Conservation (phyloP, 768 basidiomycete species). For the Rhodotorula toruloides region DNA sequence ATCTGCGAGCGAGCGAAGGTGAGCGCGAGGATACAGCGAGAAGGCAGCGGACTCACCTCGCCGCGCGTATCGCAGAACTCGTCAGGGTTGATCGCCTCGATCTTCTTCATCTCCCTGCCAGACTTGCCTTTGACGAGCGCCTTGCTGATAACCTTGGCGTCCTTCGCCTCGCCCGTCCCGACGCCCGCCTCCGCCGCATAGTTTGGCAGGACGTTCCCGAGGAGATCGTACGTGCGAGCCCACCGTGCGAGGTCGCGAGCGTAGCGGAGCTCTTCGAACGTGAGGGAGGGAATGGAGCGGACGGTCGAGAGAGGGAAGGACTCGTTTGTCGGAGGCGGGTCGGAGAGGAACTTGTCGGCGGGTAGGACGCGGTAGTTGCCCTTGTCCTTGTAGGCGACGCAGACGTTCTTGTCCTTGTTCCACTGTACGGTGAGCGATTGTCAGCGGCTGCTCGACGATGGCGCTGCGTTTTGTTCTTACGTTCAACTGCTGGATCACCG, state of each 20-base stretch:
- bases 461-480: neutral
- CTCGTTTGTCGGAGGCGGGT: neutral
- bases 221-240: slow-evolving; percentile 7
- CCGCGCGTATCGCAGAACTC: slow-evolving; percentile 10
- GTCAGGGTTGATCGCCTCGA: neutral
- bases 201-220: neutral
- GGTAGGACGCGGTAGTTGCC: slow-evolving; percentile 15
- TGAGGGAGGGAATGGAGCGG: neutral
- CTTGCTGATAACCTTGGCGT: neutral
- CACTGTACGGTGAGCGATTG: neutral
- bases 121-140: neutral
- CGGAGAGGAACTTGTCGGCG: neutral
- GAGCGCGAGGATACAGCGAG: neutral
- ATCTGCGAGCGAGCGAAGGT: neutral
- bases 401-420: neutral
- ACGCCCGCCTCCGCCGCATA: neutral
- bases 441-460: neutral
- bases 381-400: neutral
- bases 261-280: slow-evolving; percentile 10
- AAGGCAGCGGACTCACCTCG: slow-evolving; percentile 4
- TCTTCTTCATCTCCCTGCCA: neutral
- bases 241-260: slow-evolving; percentile 20
- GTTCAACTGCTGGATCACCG: slow-evolving; percentile 13
- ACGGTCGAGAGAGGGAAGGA: neutral
- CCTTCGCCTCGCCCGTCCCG: neutral